Conservation (phyloP, 1,284 basidiomycete genomes). For the Pisolithus thermaeus region DNA sequence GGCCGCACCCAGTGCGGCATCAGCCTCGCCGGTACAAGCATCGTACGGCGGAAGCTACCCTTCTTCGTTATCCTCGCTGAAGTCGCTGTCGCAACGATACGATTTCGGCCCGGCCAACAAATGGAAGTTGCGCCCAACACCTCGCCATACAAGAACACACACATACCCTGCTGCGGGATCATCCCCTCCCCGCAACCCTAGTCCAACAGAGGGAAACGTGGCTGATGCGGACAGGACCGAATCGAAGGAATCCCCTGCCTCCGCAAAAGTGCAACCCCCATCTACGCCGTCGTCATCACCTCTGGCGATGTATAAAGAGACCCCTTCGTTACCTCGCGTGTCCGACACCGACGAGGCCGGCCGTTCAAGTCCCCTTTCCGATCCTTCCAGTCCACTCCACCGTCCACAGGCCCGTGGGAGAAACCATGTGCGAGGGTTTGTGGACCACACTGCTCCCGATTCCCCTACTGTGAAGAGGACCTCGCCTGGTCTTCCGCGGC, state of each 20-base stretch:
- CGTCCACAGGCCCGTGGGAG: conserved; percentile 19
- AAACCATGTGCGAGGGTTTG: conserved; percentile 47
- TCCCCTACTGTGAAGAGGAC: conserved; percentile 33
- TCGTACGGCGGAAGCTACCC: conserved; percentile 23
- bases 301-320: conserved; percentile 26
- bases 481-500: conserved; percentile 31
- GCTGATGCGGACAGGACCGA: not conserved
- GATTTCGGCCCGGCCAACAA: conserved; percentile 49
- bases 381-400: conserved; percentile 26
- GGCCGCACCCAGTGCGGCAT: conserved; percentile 24
- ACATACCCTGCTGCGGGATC: conserved; percentile 30
- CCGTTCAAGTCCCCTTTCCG: conserved; percentile 6
- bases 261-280: not conserved
- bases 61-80: conserved; percentile 15
- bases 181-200: not conserved
- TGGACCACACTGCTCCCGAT: conserved; percentile 27
- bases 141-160: conserved; percentile 27
- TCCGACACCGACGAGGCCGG: conserved; percentile 4
- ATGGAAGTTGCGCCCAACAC: conserved; percentile 21
- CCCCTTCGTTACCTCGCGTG: conserved; percentile 5
- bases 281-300: conserved; percentile 34
- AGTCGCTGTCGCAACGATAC: conserved; percentile 46
- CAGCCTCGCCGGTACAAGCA: conserved; percentile 15
- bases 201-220: not conserved
- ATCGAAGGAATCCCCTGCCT: not conserved